A percentile compares a stretch with the other conserved stretches of the same genome.
Conservation (phyloP, 345 rosid species). For the Gossypium longicalyx region DNA sequence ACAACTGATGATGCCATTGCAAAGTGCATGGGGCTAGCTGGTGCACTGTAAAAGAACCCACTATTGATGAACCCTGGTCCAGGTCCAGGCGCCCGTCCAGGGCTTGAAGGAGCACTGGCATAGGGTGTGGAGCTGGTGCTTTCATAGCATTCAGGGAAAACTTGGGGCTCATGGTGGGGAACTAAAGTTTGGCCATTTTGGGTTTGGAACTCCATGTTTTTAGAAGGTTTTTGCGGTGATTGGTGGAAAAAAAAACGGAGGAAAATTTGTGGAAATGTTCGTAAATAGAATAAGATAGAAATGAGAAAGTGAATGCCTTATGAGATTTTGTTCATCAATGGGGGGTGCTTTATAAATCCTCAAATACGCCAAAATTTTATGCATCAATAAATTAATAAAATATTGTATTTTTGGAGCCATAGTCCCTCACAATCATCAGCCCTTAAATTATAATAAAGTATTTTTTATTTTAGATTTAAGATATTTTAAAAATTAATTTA, state of each 20-base stretch:
- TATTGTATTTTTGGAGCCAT: no score
- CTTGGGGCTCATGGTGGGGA: background rate
- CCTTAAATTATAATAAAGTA: no score
- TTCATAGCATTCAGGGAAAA: slow-evolving; percentile 38
- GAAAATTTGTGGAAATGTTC: background rate
- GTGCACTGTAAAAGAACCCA: slow-evolving; percentile 86
- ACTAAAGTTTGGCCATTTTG: background rate
- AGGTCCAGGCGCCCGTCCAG: slow-evolving; percentile 36
- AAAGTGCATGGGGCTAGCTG: slow-evolving; percentile 93
- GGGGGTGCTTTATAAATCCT: slow-evolving; percentile 1
- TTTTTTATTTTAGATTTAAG: no score
- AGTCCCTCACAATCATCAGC: no score
- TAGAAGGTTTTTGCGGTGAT: background rate
- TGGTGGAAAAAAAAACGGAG: background rate
- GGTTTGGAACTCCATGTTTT: slow-evolving; percentile 31
- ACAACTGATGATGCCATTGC: slow-evolving; percentile 28
- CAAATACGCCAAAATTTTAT: background rate
- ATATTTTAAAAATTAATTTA: no score
- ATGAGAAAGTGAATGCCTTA: background rate
- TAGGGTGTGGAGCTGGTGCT: slow-evolving; percentile 85
- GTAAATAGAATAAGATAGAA: background rate
- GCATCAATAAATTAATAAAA: no score
- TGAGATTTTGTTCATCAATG: background rate
- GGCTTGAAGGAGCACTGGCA: slow-evolving; percentile 97
- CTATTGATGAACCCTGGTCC: slow-evolving; percentile 3